A percentile compares a stretch with the other conserved stretches of the same genome.
Evolutionary conservation across 495 filamentous ascomycete genomes (phyloP).

Genomic region (Aspergillus cavernicola): DNA sequence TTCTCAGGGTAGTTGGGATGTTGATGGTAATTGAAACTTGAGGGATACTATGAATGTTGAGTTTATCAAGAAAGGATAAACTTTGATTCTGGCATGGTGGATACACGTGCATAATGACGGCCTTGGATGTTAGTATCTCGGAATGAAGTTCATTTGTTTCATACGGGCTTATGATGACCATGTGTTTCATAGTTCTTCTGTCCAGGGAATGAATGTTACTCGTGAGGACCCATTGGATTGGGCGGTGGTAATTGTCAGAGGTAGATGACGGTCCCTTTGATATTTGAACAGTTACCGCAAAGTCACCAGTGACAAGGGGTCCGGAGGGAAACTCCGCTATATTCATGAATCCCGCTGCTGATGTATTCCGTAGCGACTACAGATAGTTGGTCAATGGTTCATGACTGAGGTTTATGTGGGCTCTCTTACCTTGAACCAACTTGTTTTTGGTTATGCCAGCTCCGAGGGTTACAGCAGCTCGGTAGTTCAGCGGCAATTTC

Average conservation of each 20-base stretch:
- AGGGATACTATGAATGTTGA: slow-evolving; percentile 35
- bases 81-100: slow-evolving; percentile 46
- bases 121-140: slow-evolving; percentile 24
- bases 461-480: slow-evolving; percentile 68
- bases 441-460: slow-evolving; percentile 66
- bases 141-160: slow-evolving; percentile 56
- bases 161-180: slow-evolving; percentile 59
- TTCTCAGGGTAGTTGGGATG: neutral
- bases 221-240: slow-evolving; percentile 20
- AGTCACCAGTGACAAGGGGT: slow-evolving; percentile 10
- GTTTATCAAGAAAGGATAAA: slow-evolving; percentile 44
- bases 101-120: slow-evolving; percentile 55
- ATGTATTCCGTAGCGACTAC: slow-evolving; percentile 1
- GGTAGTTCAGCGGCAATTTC: slow-evolving; percentile 54
- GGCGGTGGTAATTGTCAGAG: slow-evolving; percentile 3
- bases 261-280: neutral
- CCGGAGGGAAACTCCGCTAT: slow-evolving; percentile 3
- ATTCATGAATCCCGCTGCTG: slow-evolving; percentile 7
- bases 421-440: slow-evolving; percentile 65
- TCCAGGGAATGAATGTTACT: slow-evolving; percentile 8
- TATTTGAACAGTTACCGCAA: neutral
- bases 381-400: neutral
- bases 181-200: slow-evolving; percentile 14
- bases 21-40: neutral
- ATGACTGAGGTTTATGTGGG: neutral